Conservation (phyloP, 176 grass and related monocot species). For the Carex cristatella region DNA sequence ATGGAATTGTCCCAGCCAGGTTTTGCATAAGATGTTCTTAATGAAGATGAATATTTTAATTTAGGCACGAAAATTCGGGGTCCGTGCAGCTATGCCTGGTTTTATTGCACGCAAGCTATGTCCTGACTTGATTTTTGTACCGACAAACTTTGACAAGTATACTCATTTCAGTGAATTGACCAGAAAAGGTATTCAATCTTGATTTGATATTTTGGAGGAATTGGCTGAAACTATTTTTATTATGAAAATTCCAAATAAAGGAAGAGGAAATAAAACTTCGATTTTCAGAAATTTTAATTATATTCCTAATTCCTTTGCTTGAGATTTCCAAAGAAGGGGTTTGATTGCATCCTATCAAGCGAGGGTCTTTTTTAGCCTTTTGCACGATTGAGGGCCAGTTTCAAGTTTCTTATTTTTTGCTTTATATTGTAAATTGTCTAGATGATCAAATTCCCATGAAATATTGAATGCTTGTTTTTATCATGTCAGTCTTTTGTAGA, state of each 20-base stretch:
- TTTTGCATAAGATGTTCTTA: background rate
- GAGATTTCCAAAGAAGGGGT: background rate
- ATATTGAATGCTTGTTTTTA: background rate
- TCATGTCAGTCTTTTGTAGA: slow-evolving; percentile 52
- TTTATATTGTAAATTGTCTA: background rate
- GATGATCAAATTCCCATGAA: background rate
- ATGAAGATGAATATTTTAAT: slow-evolving; percentile 12
- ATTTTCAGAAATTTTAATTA: background rate
- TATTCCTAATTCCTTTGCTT: background rate
- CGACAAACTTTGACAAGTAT: slow-evolving; percentile 85
- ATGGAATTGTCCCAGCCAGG: background rate
- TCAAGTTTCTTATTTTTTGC: background rate
- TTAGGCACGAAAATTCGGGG: slow-evolving; percentile 83
- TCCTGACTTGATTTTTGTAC: slow-evolving; percentile 85
- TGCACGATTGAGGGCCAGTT: background rate
- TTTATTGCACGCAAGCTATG: slow-evolving; percentile 94
- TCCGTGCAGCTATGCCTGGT: slow-evolving; percentile 98
- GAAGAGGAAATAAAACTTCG: background rate
- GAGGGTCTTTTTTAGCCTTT: background rate
- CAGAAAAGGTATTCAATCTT: slow-evolving; percentile 64
- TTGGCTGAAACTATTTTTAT: background rate
- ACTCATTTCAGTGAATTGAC: slow-evolving; percentile 78
- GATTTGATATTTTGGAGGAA: background rate
- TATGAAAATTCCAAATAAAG: slow-evolving; percentile 15
- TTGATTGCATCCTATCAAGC: background rate